These are phyloP conservation scores for Sanghuangporus sanghuang DNA, from an alignment of 1,284 basidiomycete genomes.

Conservation along the genomic window DNA sequence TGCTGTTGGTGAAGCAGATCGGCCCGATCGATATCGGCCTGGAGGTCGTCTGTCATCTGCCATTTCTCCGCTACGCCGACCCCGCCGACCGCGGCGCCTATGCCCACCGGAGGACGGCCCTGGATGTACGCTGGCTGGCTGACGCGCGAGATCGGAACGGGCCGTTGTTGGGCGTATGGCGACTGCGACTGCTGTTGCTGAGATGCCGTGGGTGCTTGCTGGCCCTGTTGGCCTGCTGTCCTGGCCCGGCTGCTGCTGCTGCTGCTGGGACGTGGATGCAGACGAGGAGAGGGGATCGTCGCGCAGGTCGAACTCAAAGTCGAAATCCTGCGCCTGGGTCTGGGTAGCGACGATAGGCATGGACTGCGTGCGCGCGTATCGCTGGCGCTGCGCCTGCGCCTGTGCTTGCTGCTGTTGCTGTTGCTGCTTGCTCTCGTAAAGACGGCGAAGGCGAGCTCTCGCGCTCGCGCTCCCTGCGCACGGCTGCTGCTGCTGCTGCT, in stretches of 20 bases:
- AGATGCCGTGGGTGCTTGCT: conserved; percentile 17
- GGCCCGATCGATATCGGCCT: conserved; percentile 64
- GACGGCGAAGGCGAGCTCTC: conserved; percentile 68
- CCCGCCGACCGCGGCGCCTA: too few species aligned
- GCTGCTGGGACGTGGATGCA: neutral
- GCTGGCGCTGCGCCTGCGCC: conserved; percentile 30
- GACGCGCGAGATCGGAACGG: conserved; percentile 43
- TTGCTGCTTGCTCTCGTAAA: conserved; percentile 41
- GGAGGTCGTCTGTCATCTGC: conserved; percentile 62
- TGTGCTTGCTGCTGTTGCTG: neutral
- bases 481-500: conserved; percentile 5
- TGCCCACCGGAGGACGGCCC: conserved; percentile 21
- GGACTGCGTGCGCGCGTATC: conserved; percentile 54
- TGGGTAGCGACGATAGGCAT: conserved; percentile 52
- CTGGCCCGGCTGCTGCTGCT: neutral
- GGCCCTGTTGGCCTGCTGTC: neutral
- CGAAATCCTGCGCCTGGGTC: neutral
- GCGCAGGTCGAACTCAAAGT: neutral
- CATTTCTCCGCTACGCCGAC: conserved; percentile 38
- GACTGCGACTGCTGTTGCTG: neutral
- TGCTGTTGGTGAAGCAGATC: conserved; percentile 34
- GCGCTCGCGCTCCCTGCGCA: conserved; percentile 26
- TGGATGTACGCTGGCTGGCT: conserved; percentile 48
- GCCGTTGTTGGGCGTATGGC: neutral
- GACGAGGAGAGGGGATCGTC: neutral